Evolutionary conservation across 2,329 filamentous ascomycete species (phyloP).

Genomic region (Colletotrichum sp.): DNA sequence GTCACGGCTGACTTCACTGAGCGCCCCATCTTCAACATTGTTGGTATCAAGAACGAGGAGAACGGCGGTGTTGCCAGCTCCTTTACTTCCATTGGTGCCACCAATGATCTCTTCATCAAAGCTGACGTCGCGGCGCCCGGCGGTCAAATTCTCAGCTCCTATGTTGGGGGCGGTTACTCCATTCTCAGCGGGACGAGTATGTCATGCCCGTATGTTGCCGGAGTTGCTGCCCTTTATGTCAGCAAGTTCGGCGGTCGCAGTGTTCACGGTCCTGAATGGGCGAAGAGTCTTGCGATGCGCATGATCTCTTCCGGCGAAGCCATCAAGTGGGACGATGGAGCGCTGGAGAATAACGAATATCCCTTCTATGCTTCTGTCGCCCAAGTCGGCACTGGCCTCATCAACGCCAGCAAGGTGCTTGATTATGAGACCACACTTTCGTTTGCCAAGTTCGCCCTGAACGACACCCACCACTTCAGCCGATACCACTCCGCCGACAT

Average conservation of each 20-base stretch:
- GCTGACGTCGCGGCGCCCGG: constrained; percentile 43
- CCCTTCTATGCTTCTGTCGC: constrained; percentile 34
- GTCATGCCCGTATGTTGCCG: constrained; percentile 49
- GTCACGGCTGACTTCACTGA: constrained; percentile 23
- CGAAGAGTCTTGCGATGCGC: constrained; percentile 35
- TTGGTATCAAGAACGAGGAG: constrained; percentile 23
- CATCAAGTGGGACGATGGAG: constrained; percentile 29
- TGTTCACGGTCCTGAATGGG: constrained; percentile 29
- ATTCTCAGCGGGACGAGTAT: constrained; percentile 52
- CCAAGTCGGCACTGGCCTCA: constrained; percentile 44
- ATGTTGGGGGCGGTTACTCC: constrained; percentile 35
- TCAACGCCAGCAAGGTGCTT: constrained; percentile 46
- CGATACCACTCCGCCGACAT: constrained; percentile 29
- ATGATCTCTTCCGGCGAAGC: constrained; percentile 33
- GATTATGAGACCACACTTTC: constrained; percentile 39
- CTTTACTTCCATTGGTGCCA: constrained; percentile 44
- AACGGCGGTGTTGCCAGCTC: constrained; percentile 35
- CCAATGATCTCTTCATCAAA: constrained; percentile 42
- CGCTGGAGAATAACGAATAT: constrained; percentile 12
- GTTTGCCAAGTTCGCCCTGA: constrained; percentile 44
- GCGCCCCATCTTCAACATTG: constrained; percentile 13
- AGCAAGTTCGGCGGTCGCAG: constrained; percentile 44
- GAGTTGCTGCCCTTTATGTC: constrained; percentile 36
- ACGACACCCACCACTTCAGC: constrained; percentile 46
- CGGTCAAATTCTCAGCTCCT: constrained; percentile 47